Evolutionary conservation across 371 early-diverging fungal species (phyloP), one percentile per base, ranked within the genome.

Genomic region (Spiromyces aspiralis): DNA sequence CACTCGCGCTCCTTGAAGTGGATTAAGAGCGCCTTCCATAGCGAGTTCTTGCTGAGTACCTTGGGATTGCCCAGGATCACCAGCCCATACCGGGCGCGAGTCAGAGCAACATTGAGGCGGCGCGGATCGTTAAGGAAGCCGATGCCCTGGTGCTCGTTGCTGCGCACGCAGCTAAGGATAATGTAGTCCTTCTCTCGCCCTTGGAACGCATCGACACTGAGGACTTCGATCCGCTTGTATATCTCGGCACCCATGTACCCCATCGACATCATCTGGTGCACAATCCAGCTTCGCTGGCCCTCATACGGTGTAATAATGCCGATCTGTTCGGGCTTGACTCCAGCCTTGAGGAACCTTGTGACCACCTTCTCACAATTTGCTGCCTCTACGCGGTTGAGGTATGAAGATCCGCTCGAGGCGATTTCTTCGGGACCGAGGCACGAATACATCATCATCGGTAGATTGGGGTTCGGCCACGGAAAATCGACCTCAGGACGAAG

Each of bases 111-210:
- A 61, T 99, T 99, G 47, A 99, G 74, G 55, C 99, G 85, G 28
- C 96, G 76, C 22, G 95, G 93, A 62, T 99, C 96, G 49, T 80
- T 88, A 67, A 98, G 76, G 74, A 99, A 99, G 27, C 99, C 99
- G 60, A 98, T 95, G 16, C 95, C 96, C 58, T 90, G 93, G 60
- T 90, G 89, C 55, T 92, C 89, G 70, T 99, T 97, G 55, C 90
- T 87, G 44, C 99, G 78, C 19, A 99, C 99, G 65, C 96, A 91
- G 58, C 89, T 83, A 49, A 99, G 75, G 61, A 99, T 95, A 56
- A 99, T 98, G 62, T 93, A 96, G 64, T 98, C 99, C 70, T 97
- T 98, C 68, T 99, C 99, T 67, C 98, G 85, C 23, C 99, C 99
- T 61, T 99, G 99, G 82, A 99, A 99, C 4, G 97, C 96, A 64